Evolutionary conservation across 192 early-diverging fungal genomes (phyloP), one percentile per base, ranked within the genome.

Genomic region (Rhizophagus sp.): DNA sequence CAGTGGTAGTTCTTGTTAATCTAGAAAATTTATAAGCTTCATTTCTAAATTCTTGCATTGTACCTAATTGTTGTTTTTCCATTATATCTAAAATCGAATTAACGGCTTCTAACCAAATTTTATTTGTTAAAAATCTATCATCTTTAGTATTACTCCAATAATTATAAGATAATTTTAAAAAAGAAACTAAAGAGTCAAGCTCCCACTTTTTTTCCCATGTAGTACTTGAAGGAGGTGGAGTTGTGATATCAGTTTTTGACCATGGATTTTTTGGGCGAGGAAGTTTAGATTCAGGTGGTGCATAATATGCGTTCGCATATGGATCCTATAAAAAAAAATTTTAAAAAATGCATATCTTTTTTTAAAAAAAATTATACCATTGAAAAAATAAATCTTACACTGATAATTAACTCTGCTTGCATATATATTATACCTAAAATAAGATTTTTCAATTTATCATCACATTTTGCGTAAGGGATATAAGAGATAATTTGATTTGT

Each of bases 181-280:
- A 94, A 19, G 92, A 88, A 0, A 87, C 88, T 57, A 92, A 80
- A 17, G 91, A 92, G 85, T 94, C 92, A 44, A 94, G 81, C 75
- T 94, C 92, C 75, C 85, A 91, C 80, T 94, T 94, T 27, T 91
- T 86, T 78, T 94, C 92, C 83, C 85, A 91, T 17, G 89, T 88
- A 12, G 71, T 25, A 6, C 10, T 8, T 47, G 82, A 83, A 62
- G 84, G 79, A 11, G 50, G 49, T 30, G 91, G 91, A 17, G 77
- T 50, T 0, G 89, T 88, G 22, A 34, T 10, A 82, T 92, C 90
- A 44, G 72, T 41, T 7, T 77, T 70, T 41, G 81, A 77, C 76
- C 83, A 79, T 19, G 63, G 64, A 69, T 88, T 85, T 62, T 84
- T 74, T 12, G 72, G 64, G 3, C 81, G 81, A 67, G 30, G 33